Evolutionary conservation across 129 eudicot genomes (phyloP).

Genomic region (Centaurea solstitialis): DNA sequence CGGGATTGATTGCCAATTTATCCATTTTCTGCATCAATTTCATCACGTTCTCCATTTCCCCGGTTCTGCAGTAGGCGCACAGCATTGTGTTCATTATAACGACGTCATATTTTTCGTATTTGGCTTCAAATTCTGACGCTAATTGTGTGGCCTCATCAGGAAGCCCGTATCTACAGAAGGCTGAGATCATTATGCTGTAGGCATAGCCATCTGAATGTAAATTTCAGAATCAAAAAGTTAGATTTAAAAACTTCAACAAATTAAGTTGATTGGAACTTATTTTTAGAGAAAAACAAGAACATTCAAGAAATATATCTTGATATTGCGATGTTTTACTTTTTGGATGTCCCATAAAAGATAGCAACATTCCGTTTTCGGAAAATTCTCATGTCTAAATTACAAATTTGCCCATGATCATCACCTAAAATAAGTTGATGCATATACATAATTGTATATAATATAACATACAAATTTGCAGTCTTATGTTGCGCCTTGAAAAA

Average conservation of each 20-base stretch:
- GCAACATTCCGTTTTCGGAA: no score
- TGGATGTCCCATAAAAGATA: background rate
- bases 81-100: conserved; percentile 83
- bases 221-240: conserved; percentile 14
- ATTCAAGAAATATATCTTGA: background rate
- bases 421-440: no score
- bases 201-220: conserved; percentile 73
- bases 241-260: conserved; percentile 5
- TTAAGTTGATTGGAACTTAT: background rate
- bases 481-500: no score
- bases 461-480: no score
- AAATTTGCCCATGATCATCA: no score
- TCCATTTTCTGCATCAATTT: conserved; percentile 91
- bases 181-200: conserved; percentile 90
- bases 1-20: conserved; percentile 72
- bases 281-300: background rate
- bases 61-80: conserved; percentile 85
- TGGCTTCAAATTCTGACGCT: conserved; percentile 71
- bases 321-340: background rate
- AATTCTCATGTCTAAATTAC: no score
- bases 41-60: conserved; percentile 94
- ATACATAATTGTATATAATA: no score
- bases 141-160: conserved; percentile 78
- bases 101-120: conserved; percentile 73
- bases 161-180: conserved; percentile 61